Evolutionary conservation across 129 eudicot species (phyloP).

Genomic region (Artemisia tridentata): DNA sequence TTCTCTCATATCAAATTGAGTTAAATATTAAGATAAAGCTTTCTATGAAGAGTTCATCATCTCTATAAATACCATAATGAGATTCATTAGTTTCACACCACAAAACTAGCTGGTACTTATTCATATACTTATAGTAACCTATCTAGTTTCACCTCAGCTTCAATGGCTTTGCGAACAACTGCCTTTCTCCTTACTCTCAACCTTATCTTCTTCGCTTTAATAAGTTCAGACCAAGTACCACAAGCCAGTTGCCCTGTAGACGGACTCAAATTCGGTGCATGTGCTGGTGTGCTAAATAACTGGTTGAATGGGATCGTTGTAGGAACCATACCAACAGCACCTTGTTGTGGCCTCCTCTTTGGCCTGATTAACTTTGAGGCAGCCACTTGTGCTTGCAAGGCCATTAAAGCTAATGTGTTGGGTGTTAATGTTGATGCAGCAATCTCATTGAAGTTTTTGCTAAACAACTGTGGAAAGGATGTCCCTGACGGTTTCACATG

Average conservation of each 20-base stretch:
- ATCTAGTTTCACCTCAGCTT: conserved; percentile 42
- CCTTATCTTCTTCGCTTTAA: conserved; percentile 55
- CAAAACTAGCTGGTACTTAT: conserved; percentile 22
- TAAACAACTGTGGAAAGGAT: neutral
- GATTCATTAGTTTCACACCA: conserved; percentile 30
- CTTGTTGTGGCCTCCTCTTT: conserved; percentile 44
- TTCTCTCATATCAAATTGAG: conserved; percentile 12
- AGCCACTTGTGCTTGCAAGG: conserved; percentile 27
- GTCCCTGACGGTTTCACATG: neutral
- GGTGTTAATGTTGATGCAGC: neutral
- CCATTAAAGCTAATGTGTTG: conserved; percentile 20
- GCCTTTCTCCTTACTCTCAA: conserved; percentile 47
- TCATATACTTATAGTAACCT: neutral
- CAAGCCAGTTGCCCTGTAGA: conserved; percentile 41
- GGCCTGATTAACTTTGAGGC: conserved; percentile 38
- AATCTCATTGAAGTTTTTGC: neutral
- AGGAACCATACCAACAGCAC: conserved; percentile 36
- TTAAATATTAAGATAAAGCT: neutral
- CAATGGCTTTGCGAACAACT: conserved; percentile 38
- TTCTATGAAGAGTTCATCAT: conserved; percentile 7
- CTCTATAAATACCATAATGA: conserved; percentile 31
- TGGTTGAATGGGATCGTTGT: conserved; percentile 6
- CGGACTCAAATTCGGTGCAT: conserved; percentile 48
- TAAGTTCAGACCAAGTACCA: conserved; percentile 30
- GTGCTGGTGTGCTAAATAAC: conserved; percentile 40